phyloP scores from a whole-genome alignment of 768 basidiomycete genomes.

The Lentinula edodes region DNA sequence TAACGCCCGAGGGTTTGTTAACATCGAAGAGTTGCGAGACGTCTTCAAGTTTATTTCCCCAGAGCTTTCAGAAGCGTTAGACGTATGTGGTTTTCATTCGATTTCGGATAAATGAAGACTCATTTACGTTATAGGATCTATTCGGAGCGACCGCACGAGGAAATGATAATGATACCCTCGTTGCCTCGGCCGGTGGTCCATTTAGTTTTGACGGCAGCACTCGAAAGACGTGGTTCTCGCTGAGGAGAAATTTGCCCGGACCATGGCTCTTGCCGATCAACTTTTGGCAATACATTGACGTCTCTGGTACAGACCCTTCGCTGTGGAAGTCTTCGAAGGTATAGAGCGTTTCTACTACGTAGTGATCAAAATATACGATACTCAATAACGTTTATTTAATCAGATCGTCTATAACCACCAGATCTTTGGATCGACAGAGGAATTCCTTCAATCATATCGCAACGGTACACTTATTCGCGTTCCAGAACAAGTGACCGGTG shows the following conservation, averaged over 20 bases:
- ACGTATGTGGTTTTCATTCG: constrained; percentile 23
- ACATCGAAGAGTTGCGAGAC: constrained; percentile 21
- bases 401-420: constrained; percentile 59
- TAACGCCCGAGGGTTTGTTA: constrained; percentile 40
- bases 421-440: constrained; percentile 40
- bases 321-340: constrained; percentile 52
- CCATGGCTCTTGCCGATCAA: constrained; percentile 49
- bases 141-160: constrained; percentile 41
- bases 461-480: constrained; percentile 46
- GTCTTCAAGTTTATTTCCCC: constrained; percentile 27
- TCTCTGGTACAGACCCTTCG: constrained; percentile 45
- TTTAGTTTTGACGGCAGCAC: constrained; percentile 58
- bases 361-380: background rate
- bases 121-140: constrained; percentile 32
- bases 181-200: constrained; percentile 40
- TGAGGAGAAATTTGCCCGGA: constrained; percentile 44
- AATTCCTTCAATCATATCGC: constrained; percentile 47
- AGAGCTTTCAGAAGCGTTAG: constrained; percentile 32
- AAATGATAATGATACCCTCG: constrained; percentile 42
- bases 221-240: constrained; percentile 48
- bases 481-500: constrained; percentile 22
- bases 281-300: constrained; percentile 54
- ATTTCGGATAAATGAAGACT: background rate
- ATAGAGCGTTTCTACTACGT: background rate
- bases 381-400: background rate